Evolutionary conservation across 2,329 filamentous ascomycete species (phyloP).

Genomic region (Fusarium ambrosium): DNA sequence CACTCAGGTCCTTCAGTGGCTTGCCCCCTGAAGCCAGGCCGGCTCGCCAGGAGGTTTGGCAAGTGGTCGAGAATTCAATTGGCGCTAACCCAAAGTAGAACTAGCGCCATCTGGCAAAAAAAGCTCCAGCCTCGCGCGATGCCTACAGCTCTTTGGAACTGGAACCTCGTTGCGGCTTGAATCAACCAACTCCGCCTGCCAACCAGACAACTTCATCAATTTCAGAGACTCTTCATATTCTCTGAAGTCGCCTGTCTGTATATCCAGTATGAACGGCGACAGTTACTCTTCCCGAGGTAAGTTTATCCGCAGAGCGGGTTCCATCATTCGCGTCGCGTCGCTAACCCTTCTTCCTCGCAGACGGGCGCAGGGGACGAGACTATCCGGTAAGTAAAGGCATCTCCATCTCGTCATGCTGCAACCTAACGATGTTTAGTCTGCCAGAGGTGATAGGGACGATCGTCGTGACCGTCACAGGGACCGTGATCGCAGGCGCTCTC

Average conservation of each 20-base stretch:
- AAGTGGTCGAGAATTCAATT: constrained; percentile 13
- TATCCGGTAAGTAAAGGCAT: constrained; percentile 61
- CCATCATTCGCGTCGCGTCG: constrained; percentile 49
- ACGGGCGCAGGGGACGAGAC: constrained; percentile 68
- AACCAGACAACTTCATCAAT: constrained; percentile 43
- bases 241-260: constrained; percentile 36
- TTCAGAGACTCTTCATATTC: constrained; percentile 22
- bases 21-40: constrained; percentile 11
- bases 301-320: constrained; percentile 41
- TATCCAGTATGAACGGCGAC: constrained; percentile 82
- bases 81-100: constrained; percentile 42
- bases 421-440: constrained; percentile 44
- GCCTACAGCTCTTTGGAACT: constrained; percentile 45
- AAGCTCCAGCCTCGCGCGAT: constrained; percentile 62
- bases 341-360: constrained; percentile 48
- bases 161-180: constrained; percentile 49
- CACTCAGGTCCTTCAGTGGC: constrained; percentile 20
- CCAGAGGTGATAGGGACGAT: constrained; percentile 52
- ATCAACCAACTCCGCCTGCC: constrained; percentile 40
- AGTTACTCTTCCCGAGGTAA: constrained; percentile 84
- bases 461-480: constrained; percentile 51
- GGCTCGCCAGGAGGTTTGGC: constrained; percentile 18
- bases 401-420: neutral
- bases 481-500: constrained; percentile 77
- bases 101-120: constrained; percentile 53